phyloP scores from a whole-genome alignment of 768 basidiomycete genomes.

The Hortiboletus flavorubellus region DNA sequence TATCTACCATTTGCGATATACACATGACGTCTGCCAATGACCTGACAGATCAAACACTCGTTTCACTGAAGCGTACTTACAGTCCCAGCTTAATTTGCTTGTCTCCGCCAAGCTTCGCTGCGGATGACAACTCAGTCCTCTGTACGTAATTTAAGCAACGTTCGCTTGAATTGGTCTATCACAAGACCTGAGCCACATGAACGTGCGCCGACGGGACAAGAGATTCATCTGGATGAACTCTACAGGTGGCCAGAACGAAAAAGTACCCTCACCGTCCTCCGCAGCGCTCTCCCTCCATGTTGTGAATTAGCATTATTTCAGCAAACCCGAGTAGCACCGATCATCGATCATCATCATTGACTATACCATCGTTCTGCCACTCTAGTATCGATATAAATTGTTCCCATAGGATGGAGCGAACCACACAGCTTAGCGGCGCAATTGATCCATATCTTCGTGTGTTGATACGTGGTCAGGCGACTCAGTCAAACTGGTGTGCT shows the following conservation, averaged over 20 bases:
- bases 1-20: neutral
- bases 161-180: neutral
- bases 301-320: neutral
- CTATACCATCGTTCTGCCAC: neutral
- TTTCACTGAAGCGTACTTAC: neutral
- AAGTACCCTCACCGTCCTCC: neutral
- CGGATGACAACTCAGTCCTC: neutral
- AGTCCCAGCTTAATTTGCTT: no score
- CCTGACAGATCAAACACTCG: neutral
- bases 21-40: neutral
- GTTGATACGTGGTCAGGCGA: neutral
- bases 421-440: constrained; percentile 3
- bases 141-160: neutral
- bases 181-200: no score
- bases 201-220: neutral
- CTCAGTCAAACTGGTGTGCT: no score
- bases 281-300: neutral
- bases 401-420: neutral
- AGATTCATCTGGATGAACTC: neutral
- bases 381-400: neutral
- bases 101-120: neutral
- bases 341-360: neutral
- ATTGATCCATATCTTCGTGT: constrained; percentile 2
- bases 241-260: neutral
- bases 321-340: neutral